Conservation (phyloP, 805 yeast genomes). For the Ogataea wickerhamii region DNA sequence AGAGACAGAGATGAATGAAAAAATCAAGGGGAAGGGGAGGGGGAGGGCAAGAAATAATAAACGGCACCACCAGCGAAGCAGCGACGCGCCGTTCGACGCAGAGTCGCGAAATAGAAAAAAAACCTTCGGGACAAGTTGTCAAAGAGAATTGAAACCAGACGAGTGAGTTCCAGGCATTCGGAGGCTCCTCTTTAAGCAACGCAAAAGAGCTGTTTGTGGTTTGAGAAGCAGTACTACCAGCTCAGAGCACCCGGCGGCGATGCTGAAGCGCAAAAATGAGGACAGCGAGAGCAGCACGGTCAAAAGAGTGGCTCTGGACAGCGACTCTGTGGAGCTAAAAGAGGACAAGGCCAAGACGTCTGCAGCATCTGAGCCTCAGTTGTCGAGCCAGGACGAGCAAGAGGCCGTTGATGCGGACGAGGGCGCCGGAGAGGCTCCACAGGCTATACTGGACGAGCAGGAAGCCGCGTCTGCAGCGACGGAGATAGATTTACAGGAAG, state of each 20-base stretch:
- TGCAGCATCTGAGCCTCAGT: slow-evolving; percentile 26
- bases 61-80: too few relatives aligned
- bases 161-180: neutral
- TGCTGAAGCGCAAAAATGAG: slow-evolving; percentile 68
- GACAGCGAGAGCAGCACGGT: slow-evolving; percentile 53
- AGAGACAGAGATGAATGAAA: too few relatives aligned
- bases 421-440: neutral
- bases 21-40: too few relatives aligned
- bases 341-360: slow-evolving; percentile 43
- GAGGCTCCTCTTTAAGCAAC: too few relatives aligned
- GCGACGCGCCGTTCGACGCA: too few relatives aligned
- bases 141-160: neutral
- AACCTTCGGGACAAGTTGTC: neutral
- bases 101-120: too few relatives aligned
- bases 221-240: slow-evolving; percentile 3
- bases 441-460: slow-evolving; percentile 1
- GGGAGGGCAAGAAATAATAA: too few relatives aligned
- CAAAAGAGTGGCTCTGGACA: slow-evolving; percentile 69
- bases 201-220: too few relatives aligned
- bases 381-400: slow-evolving; percentile 1
- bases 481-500: neutral
- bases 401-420: slow-evolving; percentile 2
- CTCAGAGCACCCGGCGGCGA: slow-evolving; percentile 7
- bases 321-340: slow-evolving; percentile 46
- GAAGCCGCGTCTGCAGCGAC: neutral